Base-by-base conservation (phyloP, 305 asterid genomes). In the Solanum chacoense region DNA sequence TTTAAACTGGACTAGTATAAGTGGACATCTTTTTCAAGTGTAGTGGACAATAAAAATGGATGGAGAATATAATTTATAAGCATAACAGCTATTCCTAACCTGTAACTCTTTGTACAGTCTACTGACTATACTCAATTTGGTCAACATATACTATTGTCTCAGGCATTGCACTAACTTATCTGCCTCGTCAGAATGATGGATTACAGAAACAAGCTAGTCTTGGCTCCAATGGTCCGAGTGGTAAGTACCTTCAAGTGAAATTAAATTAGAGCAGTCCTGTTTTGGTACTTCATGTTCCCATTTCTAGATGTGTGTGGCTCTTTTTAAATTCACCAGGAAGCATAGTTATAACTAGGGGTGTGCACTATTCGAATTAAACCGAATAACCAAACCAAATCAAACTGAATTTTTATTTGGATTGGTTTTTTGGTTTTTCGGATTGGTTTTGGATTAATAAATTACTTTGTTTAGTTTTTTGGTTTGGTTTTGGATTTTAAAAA, bases 161-260 rank as follows among this genome's bases (percentile, higher is more conserved):
- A 3, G 72, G 72, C 29, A 50, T 20, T 31, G 28, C 12, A 29
- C 72, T 16, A 29, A 45, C 38, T 45, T 45, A 50, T 83, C 22
- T 9, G 6, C 86, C 86, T 14, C 1, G 0, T 12, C 63, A 74
- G 29, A 91, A 92, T 83, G 90, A 93, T 95, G 84, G 96, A 95
- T 80, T 95, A 94, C 89, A 90, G 94, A 88, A 90, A 94, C 93
- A 96, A 96, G 94, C 96, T 91, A 34, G 94, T 95, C 59, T 94
- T 96, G 90, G 99, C 98, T 32, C 99, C 98, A 6, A 96, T 95
- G 99, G 99, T 95, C 89, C 94, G 98, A 91, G 94, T 94, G 77
- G 99, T 96, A 89, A 93, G 98, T 89, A 45, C 32, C 20, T 83
- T 83, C 86, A 3, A 81, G 20, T 45, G 28, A 81, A 83, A 45